Evolutionary conservation across 169 alveolate genomes (phyloP).

Genomic region (Plasmodium relictum): DNA sequence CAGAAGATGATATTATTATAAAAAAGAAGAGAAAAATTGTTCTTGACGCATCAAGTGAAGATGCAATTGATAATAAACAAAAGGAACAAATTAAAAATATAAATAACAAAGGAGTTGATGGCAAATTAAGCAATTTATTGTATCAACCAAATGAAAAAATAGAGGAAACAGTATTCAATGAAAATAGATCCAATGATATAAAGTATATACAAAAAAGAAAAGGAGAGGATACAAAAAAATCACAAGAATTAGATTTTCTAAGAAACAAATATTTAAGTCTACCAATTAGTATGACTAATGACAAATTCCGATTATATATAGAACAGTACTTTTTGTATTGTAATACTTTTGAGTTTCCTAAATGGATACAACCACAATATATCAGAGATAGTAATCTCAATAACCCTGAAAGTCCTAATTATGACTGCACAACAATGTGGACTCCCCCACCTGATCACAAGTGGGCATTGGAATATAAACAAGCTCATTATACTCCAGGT

Average conservation of each 20-base stretch:
- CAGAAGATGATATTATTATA: conserved; percentile 53
- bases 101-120: conserved; percentile 29
- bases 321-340: conserved; percentile 83
- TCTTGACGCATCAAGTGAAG: conserved; percentile 34
- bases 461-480: conserved; percentile 86
- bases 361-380: conserved; percentile 86
- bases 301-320: conserved; percentile 80
- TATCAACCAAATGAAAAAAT: conserved; percentile 35
- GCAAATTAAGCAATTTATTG: conserved; percentile 23
- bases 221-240: conserved; percentile 53
- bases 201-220: conserved; percentile 29
- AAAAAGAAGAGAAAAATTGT: conserved; percentile 48
- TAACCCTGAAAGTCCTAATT: conserved; percentile 90
- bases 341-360: conserved; percentile 83
- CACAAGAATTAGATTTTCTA: conserved; percentile 63
- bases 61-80: neutral
- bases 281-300: conserved; percentile 53
- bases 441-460: conserved; percentile 93
- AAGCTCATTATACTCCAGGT: conserved; percentile 96
- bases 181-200: conserved; percentile 8
- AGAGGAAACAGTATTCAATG: conserved; percentile 30
- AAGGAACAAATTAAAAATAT: neutral
- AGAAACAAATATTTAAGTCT: conserved; percentile 35
- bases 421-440: conserved; percentile 95
- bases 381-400: conserved; percentile 92